phyloP scores from a whole-genome alignment of 1,139 yeast species.

The Tardiomyces blankii region DNA sequence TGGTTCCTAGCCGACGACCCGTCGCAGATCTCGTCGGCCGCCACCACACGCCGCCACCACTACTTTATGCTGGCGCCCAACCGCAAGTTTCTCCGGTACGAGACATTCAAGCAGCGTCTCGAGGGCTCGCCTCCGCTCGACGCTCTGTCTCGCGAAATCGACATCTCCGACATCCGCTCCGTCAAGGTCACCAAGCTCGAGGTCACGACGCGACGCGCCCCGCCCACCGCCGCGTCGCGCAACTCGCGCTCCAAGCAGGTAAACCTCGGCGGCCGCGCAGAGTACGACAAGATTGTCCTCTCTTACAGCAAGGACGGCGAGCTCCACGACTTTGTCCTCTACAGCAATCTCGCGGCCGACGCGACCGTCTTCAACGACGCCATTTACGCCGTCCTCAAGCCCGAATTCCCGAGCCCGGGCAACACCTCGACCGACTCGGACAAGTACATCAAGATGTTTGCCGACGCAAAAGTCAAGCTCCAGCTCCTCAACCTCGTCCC shows the following conservation, averaged over 20 bases:
- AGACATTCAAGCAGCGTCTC: constrained; percentile 43
- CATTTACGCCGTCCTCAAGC: constrained; percentile 40
- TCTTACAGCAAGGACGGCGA: constrained; percentile 16
- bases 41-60: constrained; percentile 32
- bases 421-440: constrained; percentile 47
- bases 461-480: constrained; percentile 50
- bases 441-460: constrained; percentile 44
- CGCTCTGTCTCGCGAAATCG: constrained; percentile 17
- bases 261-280: constrained; percentile 17
- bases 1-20: constrained; percentile 74
- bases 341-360: constrained; percentile 60
- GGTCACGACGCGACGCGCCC: constrained; percentile 13
- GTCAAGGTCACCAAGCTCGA: constrained; percentile 15
- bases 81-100: constrained; percentile 48
- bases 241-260: constrained; percentile 14
- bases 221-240: constrained; percentile 8
- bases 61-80: constrained; percentile 66
- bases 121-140: constrained; percentile 48
- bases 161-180: constrained; percentile 6
- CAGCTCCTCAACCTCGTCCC: constrained; percentile 50
- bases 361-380: constrained; percentile 78
- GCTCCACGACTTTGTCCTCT: constrained; percentile 37
- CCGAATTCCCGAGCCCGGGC: constrained; percentile 10
- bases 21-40: constrained; percentile 26
- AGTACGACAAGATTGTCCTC: constrained; percentile 18